Evolutionary conservation across 2,329 filamentous ascomycete genomes (phyloP).

Genomic region (Colletotrichum musae): DNA sequence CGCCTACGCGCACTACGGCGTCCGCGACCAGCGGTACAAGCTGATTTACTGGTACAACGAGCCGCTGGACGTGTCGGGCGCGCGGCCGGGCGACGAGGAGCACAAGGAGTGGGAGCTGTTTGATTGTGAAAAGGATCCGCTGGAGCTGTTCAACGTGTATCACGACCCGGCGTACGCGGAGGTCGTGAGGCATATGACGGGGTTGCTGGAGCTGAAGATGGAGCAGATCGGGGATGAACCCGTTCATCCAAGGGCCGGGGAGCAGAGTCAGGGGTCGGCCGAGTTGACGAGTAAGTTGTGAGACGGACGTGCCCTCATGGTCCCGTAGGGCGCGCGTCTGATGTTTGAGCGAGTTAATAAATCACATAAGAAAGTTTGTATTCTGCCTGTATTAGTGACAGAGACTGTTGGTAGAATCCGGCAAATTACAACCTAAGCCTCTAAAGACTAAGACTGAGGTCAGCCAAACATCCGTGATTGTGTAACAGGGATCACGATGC

Average conservation of each 20-base stretch:
- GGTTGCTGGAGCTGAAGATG: constrained; percentile 64
- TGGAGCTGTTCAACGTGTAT: constrained; percentile 65
- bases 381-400: background rate
- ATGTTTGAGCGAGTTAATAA: background rate
- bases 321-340: background rate
- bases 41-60: constrained; percentile 71
- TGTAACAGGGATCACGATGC: background rate
- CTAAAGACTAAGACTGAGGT: too few species aligned
- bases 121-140: constrained; percentile 64
- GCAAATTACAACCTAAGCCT: too few species aligned
- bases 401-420: too few species aligned
- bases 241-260: constrained; percentile 45
- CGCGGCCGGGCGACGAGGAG: constrained; percentile 55
- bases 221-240: constrained; percentile 64
- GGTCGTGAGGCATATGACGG: constrained; percentile 57
- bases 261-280: background rate
- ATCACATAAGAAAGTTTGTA: background rate
- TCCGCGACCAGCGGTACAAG: constrained; percentile 67
- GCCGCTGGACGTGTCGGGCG: constrained; percentile 60
- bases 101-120: constrained; percentile 69
- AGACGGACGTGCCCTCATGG: background rate
- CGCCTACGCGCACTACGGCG: constrained; percentile 66
- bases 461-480: background rate
- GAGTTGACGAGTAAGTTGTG: constrained; percentile 26
- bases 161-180: constrained; percentile 53